phyloP scores from a whole-genome alignment of 1,139 yeast genomes.

The Eremothecium gossypii region DNA sequence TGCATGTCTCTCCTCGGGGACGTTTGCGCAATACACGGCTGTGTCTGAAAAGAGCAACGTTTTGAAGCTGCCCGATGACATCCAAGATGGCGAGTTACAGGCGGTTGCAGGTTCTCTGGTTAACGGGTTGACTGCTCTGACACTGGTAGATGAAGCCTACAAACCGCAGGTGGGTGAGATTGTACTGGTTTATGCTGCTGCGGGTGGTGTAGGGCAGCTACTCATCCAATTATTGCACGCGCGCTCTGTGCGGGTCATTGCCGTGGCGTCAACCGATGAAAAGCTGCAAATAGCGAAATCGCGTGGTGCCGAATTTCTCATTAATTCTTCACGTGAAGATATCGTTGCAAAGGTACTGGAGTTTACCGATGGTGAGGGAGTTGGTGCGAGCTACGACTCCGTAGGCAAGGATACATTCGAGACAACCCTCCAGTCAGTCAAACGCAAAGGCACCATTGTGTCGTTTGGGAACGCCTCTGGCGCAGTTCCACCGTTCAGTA shows the following conservation, averaged over 20 bases:
- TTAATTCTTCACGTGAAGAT: conserved; percentile 46
- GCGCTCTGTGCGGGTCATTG: conserved; percentile 74
- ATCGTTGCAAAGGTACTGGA: conserved; percentile 51
- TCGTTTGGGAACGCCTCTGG: conserved; percentile 86
- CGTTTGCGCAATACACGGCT: conserved; percentile 70
- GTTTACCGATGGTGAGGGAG: conserved; percentile 65
- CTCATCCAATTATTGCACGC: conserved; percentile 52
- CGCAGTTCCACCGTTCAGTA: conserved; percentile 56
- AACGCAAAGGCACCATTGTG: conserved; percentile 64
- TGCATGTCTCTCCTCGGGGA: conserved; percentile 41
- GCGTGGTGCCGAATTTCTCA: conserved; percentile 66
- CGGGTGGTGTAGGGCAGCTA: conserved; percentile 83
- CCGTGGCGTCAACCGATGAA: conserved; percentile 68
- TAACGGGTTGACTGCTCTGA: conserved; percentile 73
- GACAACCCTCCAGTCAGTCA: conserved; percentile 49
- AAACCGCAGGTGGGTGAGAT: conserved; percentile 57
- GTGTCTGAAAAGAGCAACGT: conserved; percentile 32
- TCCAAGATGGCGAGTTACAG: conserved; percentile 41
- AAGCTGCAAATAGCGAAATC: conserved; percentile 51
- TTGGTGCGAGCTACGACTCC: conserved; percentile 64
- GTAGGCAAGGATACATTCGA: conserved; percentile 76
- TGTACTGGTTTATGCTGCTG: conserved; percentile 81
- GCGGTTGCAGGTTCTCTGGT: conserved; percentile 51
- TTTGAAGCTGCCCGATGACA: conserved; percentile 41
- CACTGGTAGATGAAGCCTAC: conserved; percentile 59